Conservation (phyloP, 1,284 basidiomycete genomes). For the Cryptococcus jaspeensis region DNA sequence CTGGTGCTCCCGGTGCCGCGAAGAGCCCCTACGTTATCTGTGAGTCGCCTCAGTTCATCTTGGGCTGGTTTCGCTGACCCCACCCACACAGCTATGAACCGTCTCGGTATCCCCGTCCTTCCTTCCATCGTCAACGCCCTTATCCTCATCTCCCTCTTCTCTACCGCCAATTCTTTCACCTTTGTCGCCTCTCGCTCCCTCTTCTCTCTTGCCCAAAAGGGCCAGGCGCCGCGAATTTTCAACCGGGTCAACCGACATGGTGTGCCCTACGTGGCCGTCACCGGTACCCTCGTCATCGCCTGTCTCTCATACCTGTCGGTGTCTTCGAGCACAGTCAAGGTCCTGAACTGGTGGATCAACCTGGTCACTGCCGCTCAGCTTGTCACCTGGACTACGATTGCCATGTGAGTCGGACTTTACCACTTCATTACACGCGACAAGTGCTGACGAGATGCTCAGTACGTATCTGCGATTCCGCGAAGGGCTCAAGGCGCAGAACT, state of each 20-base stretch:
- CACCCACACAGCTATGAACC: constrained; percentile 35
- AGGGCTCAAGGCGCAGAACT: constrained; percentile 31
- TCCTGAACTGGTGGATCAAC: constrained; percentile 37
- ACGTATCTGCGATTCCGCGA: constrained; percentile 36
- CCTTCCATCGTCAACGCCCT: constrained; percentile 47
- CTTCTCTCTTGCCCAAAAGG: constrained; percentile 53
- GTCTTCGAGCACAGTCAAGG: constrained; percentile 25
- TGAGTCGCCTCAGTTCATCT: constrained; percentile 2
- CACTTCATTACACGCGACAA: not conserved
- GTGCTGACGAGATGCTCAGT: constrained; percentile 1
- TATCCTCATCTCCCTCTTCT: constrained; percentile 20
- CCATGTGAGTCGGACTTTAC: constrained; percentile 10
- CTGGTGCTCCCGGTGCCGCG: constrained; percentile 24
- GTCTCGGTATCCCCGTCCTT: constrained; percentile 42
- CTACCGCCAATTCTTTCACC: constrained; percentile 22
- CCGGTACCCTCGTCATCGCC: constrained; percentile 34
- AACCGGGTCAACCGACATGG: constrained; percentile 54
- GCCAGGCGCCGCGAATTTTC: constrained; percentile 55
- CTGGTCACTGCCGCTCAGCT: constrained; percentile 31
- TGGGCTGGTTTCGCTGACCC: constrained; percentile 1
- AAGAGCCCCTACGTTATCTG: constrained; percentile 38
- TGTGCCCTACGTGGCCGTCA: constrained; percentile 44
- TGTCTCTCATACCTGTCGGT: constrained; percentile 49
- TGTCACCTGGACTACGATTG: constrained; percentile 29
- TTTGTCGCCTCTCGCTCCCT: constrained; percentile 44